Evolutionary conservation across 1,139 yeast genomes (phyloP).

Genomic region (Sugiyamaella xylanicola): DNA sequence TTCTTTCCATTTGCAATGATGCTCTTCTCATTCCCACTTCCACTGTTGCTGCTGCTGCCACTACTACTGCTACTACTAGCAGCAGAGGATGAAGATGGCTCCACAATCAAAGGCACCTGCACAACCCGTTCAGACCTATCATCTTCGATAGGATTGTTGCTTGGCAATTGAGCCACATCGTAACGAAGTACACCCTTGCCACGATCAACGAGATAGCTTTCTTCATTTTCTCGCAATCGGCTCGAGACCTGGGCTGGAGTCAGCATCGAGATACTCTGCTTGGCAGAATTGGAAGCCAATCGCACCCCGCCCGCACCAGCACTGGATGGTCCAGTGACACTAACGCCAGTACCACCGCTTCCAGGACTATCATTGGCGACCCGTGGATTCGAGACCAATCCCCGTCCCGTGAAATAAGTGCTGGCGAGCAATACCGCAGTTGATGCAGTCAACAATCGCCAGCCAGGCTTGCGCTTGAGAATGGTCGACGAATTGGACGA

Average conservation of each 20-base stretch:
- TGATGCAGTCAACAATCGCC: slow-evolving; percentile 21
- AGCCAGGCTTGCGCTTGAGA: slow-evolving; percentile 14
- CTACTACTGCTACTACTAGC: slow-evolving; percentile 33
- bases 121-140: slow-evolving; percentile 86
- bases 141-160: slow-evolving; percentile 94
- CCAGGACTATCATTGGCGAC: slow-evolving; percentile 19
- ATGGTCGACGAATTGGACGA: slow-evolving; percentile 6
- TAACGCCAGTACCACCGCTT: neutral
- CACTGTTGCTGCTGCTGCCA: slow-evolving; percentile 32
- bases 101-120: slow-evolving; percentile 62
- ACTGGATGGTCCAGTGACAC: slow-evolving; percentile 1
- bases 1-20: neutral
- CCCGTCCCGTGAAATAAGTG: slow-evolving; percentile 16
- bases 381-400: slow-evolving; percentile 3
- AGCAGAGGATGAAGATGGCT: neutral
- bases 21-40: slow-evolving; percentile 29
- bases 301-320: slow-evolving; percentile 10
- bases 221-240: slow-evolving; percentile 72
- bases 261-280: slow-evolving; percentile 45
- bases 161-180: slow-evolving; percentile 86
- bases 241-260: slow-evolving; percentile 75
- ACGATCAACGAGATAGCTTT: slow-evolving; percentile 75
- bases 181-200: slow-evolving; percentile 92
- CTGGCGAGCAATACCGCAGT: slow-evolving; percentile 21
- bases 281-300: slow-evolving; percentile 15